phyloP scores from a whole-genome alignment of 2,329 filamentous ascomycete species.

The Raffaelea albimanens region DNA sequence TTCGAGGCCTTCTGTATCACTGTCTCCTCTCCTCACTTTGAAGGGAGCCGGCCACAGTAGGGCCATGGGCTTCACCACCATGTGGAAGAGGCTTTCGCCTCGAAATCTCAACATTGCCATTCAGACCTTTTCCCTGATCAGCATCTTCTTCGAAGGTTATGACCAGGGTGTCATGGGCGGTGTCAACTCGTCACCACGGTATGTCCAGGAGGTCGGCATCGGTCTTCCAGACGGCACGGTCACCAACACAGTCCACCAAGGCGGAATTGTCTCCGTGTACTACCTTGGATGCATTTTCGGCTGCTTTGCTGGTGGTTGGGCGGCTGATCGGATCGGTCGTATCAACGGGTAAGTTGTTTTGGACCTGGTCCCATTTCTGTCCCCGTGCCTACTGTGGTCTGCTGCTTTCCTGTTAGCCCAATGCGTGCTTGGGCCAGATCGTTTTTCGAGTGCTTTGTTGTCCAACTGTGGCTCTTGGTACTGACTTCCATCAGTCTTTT shows the following conservation, averaged over 20 bases:
- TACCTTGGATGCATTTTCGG: slow-evolving; percentile 31
- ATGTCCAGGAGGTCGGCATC: slow-evolving; percentile 33
- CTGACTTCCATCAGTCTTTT: slow-evolving; percentile 27
- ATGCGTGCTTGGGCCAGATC: no score
- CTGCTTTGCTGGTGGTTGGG: slow-evolving; percentile 21
- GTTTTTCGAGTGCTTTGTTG: no score
- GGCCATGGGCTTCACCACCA: slow-evolving; percentile 15
- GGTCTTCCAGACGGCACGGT: slow-evolving; percentile 34
- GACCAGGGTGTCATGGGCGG: slow-evolving; percentile 46
- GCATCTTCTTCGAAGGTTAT: slow-evolving; percentile 34
- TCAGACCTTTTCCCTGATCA: slow-evolving; percentile 20
- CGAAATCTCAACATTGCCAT: slow-evolving; percentile 29
- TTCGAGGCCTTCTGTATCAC: slow-evolving; percentile 4
- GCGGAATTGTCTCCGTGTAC: slow-evolving; percentile 42
- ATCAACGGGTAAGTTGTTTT: slow-evolving; percentile 22
- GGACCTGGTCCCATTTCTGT: no score
- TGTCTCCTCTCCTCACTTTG: no score
- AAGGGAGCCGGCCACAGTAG: no score
- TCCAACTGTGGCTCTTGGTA: not conserved
- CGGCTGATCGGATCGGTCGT: slow-evolving; percentile 43
- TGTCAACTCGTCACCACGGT: slow-evolving; percentile 32
- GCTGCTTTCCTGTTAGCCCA: not conserved
- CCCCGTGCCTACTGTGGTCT: not conserved
- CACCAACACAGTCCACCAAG: slow-evolving; percentile 37
- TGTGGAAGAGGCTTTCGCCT: slow-evolving; percentile 32